Conservation (phyloP, 345 rosid genomes). For the Lepidium sativum region DNA sequence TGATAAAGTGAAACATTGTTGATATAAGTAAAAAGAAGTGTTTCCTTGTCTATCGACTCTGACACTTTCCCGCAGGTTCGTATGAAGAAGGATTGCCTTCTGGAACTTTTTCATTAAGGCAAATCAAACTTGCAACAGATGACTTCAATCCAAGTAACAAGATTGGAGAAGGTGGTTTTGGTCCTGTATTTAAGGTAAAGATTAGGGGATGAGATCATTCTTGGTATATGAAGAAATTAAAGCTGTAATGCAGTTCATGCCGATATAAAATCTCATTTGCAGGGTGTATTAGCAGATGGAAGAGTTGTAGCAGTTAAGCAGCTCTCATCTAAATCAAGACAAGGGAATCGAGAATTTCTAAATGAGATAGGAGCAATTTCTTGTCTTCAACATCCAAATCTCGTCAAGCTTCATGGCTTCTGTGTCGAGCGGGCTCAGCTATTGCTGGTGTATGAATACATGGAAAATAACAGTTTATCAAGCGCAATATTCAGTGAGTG, state of each 20-base stretch:
- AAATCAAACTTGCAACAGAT: constrained; percentile 46
- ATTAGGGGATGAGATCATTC: not conserved
- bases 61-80: constrained; percentile 13
- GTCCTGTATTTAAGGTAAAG: constrained; percentile 55
- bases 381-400: constrained; percentile 64
- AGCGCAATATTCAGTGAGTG: constrained; percentile 50
- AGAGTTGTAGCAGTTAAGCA: constrained; percentile 59
- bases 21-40: not conserved
- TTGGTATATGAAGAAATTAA: not conserved
- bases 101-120: constrained; percentile 41
- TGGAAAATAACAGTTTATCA: constrained; percentile 65
- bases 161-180: constrained; percentile 67
- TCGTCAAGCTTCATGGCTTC: constrained; percentile 59
- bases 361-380: constrained; percentile 65
- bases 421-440: constrained; percentile 57
- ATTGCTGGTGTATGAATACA: constrained; percentile 51
- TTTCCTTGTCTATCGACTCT: not conserved
- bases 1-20: not conserved
- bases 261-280: not conserved
- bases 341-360: constrained; percentile 66
- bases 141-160: constrained; percentile 44
- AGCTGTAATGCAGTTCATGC: constrained; percentile 2
- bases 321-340: constrained; percentile 62
- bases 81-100: constrained; percentile 34
- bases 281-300: constrained; percentile 55